Evolutionary conservation across 495 filamentous ascomycete genomes (phyloP).

Genomic region (Trichoderma orchidacearum): DNA sequence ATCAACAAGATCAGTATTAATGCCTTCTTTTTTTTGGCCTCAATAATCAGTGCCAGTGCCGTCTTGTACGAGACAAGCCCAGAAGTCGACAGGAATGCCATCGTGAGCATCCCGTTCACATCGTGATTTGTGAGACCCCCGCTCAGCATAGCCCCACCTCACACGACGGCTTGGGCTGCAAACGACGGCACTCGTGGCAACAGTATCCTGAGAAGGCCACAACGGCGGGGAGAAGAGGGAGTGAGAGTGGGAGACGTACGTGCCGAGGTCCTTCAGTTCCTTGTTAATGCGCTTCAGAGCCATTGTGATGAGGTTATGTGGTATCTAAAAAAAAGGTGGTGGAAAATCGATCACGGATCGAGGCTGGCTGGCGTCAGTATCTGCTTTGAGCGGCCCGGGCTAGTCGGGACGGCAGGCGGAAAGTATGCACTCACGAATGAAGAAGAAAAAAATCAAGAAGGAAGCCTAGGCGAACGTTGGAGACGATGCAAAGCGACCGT

Average conservation of each 20-base stretch:
- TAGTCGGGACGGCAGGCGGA: constrained; percentile 9
- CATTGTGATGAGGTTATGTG: constrained; percentile 43
- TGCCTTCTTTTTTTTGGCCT: constrained; percentile 3
- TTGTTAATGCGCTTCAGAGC: constrained; percentile 99
- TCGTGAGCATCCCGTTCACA: neutral
- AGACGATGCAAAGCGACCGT: constrained; percentile 1
- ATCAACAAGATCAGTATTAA: constrained; percentile 22
- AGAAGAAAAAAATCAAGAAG: neutral
- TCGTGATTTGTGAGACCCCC: constrained; percentile 10
- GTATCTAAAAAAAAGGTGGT: constrained; percentile 8
- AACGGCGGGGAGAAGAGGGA: neutral
- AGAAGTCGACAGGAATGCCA: neutral
- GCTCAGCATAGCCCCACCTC: constrained; percentile 20
- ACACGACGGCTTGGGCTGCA: neutral
- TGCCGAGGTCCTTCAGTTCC: constrained; percentile 97
- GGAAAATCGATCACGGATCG: constrained; percentile 10
- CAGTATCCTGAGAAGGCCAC: neutral
- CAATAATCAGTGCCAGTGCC: neutral
- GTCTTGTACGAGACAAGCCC: neutral
- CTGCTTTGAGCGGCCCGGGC: constrained; percentile 1
- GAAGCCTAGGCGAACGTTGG: neutral
- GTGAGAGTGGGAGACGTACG: constrained; percentile 46
- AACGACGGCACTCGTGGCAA: neutral
- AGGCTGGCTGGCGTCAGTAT: constrained; percentile 6
- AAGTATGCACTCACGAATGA: constrained; percentile 3